Conservation (phyloP, 495 filamentous ascomycete species). For the Aspergillus saccharolyticus region DNA sequence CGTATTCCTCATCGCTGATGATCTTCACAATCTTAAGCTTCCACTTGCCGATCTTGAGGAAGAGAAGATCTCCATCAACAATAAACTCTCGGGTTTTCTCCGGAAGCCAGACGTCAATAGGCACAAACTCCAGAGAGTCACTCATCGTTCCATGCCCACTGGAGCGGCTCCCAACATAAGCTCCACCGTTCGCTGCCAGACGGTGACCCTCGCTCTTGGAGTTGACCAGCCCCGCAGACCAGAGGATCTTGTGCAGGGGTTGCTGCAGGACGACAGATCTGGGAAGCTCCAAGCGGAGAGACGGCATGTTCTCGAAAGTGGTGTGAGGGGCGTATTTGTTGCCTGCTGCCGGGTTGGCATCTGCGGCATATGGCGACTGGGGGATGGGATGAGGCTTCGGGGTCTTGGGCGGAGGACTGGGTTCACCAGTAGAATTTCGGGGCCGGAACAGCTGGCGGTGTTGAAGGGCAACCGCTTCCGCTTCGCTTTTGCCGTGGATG, state of each 20-base stretch:
- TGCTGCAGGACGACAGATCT: constrained; percentile 56
- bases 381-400: constrained; percentile 16
- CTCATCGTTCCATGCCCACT: constrained; percentile 50
- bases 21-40: constrained; percentile 70
- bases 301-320: constrained; percentile 46
- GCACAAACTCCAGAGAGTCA: constrained; percentile 57
- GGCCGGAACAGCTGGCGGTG: constrained; percentile 55
- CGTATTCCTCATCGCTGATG: constrained; percentile 65
- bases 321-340: constrained; percentile 40
- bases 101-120: constrained; percentile 53
- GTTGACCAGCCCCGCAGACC: constrained; percentile 60
- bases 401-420: constrained; percentile 34
- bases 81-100: constrained; percentile 57
- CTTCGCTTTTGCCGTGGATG: constrained; percentile 62
- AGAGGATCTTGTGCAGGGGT: constrained; percentile 59
- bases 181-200: constrained; percentile 52
- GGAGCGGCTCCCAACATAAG: constrained; percentile 60
- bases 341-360: constrained; percentile 35
- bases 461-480: constrained; percentile 49
- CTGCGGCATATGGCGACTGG: constrained; percentile 20
- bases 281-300: constrained; percentile 57
- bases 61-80: constrained; percentile 56
- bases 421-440: constrained; percentile 35
- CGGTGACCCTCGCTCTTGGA: constrained; percentile 64
- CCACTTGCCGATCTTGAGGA: constrained; percentile 75